These are phyloP conservation scores for Kazachstania martiniae DNA, from an alignment of 805 yeast genomes.

Conservation along the genomic window DNA sequence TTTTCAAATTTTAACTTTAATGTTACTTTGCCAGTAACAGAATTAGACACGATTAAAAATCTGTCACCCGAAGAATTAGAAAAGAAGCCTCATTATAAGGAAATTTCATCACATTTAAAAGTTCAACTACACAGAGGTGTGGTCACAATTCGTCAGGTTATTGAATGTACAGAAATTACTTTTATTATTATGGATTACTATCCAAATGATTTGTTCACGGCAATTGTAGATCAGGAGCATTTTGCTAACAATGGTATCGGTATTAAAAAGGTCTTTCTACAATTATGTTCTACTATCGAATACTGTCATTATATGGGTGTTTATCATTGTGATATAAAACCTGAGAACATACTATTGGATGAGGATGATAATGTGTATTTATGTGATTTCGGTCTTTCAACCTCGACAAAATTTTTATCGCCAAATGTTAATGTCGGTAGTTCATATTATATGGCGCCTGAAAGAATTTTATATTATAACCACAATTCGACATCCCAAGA, in stretches of 20 bases:
- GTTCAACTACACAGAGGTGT: constrained; percentile 76
- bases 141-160: constrained; percentile 61
- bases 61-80: constrained; percentile 29
- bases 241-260: constrained; percentile 42
- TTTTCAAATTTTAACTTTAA: constrained; percentile 18
- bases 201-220: constrained; percentile 77
- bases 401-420: constrained; percentile 45
- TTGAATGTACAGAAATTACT: constrained; percentile 45
- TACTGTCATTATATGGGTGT: constrained; percentile 78
- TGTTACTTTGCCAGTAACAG: constrained; percentile 22
- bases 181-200: constrained; percentile 81
- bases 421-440: constrained; percentile 79
- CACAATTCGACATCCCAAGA: neutral
- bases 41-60: constrained; percentile 19
- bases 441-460: constrained; percentile 90
- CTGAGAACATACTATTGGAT: constrained; percentile 78
- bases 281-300: constrained; percentile 71
- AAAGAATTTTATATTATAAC: constrained; percentile 34
- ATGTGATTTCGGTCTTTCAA: constrained; percentile 84
- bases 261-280: constrained; percentile 53
- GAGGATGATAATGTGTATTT: constrained; percentile 48
- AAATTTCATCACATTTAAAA: constrained; percentile 59
- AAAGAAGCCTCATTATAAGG: constrained; percentile 38
- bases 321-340: constrained; percentile 90
- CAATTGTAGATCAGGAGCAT: constrained; percentile 64